phyloP scores from a whole-genome alignment of 2,329 filamentous ascomycete genomes.

The Didymella lethalis region DNA sequence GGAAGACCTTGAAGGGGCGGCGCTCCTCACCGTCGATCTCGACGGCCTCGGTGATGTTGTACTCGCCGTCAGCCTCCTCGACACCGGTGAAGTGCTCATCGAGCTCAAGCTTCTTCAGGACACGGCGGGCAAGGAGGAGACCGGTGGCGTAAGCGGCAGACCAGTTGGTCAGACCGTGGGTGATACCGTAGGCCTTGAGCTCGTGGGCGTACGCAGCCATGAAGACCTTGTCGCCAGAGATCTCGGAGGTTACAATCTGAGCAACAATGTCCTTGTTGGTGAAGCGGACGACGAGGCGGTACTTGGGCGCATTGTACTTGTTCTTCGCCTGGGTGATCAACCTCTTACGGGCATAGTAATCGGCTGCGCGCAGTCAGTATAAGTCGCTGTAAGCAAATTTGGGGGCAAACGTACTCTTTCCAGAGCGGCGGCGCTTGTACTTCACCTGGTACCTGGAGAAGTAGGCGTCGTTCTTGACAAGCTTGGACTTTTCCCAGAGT shows the following conservation, averaged over 20 bases:
- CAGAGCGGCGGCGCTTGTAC: slow-evolving; percentile 95
- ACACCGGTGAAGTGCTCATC: slow-evolving; percentile 94
- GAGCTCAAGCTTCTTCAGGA: slow-evolving; percentile 94
- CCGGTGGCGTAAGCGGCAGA: slow-evolving; percentile 95
- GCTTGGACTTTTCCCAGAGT: slow-evolving; percentile 91
- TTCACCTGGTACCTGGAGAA: slow-evolving; percentile 99
- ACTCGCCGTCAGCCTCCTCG: slow-evolving; percentile 97
- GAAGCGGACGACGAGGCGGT: slow-evolving; percentile 99
- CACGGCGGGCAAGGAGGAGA: slow-evolving; percentile 95
- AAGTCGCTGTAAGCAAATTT: neutral
- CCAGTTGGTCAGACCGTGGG: slow-evolving; percentile 99
- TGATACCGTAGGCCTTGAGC: slow-evolving; percentile 96
- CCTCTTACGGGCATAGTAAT: slow-evolving; percentile 99
- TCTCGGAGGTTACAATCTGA: slow-evolving; percentile 96
- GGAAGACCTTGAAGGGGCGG: slow-evolving; percentile 99
- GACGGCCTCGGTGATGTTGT: slow-evolving; percentile 90
- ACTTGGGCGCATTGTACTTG: slow-evolving; percentile 99
- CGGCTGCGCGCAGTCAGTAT: slow-evolving; percentile 73
- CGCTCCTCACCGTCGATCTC: slow-evolving; percentile 89
- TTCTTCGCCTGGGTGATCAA: slow-evolving; percentile 99
- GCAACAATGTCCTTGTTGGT: slow-evolving; percentile 99
- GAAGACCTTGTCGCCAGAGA: slow-evolving; percentile 98
- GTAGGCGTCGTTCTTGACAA: slow-evolving; percentile 98
- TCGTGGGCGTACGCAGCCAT: slow-evolving; percentile 74
- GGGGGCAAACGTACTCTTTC: slow-evolving; percentile 85